Evolutionary conservation across 2,329 filamentous ascomycete genomes (phyloP).

Genomic region (Ceratocystis albifundus): DNA sequence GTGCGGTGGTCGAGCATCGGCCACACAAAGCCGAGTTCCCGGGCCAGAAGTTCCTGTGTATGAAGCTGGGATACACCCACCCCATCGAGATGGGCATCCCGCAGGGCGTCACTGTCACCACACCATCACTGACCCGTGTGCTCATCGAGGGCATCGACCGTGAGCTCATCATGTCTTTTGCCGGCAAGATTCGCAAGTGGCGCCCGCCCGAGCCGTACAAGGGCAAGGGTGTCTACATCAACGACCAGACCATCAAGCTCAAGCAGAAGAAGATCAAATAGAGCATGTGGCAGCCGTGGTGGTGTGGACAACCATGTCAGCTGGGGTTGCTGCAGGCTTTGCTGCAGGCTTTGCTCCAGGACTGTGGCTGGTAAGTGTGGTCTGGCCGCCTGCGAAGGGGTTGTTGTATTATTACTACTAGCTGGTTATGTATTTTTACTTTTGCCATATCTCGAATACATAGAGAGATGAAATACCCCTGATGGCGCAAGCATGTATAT

Average conservation of each 20-base stretch:
- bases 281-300: conserved; percentile 25
- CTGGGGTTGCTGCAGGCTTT: too few relatives aligned
- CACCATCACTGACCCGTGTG: conserved; percentile 82
- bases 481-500: neutral
- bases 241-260: conserved; percentile 92
- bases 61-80: conserved; percentile 96
- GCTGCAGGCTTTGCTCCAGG: neutral
- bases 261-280: conserved; percentile 98
- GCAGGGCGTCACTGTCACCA: conserved; percentile 69
- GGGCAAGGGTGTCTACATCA: conserved; percentile 97
- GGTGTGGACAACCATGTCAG: too few relatives aligned
- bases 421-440: conserved; percentile 21
- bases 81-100: conserved; percentile 84
- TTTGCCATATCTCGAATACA: conserved; percentile 15
- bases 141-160: conserved; percentile 80
- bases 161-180: conserved; percentile 80
- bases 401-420: conserved; percentile 29
- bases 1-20: conserved; percentile 71
- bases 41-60: conserved; percentile 76
- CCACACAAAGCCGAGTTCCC: conserved; percentile 61
- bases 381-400: conserved; percentile 13
- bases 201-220: conserved; percentile 93
- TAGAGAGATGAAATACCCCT: neutral
- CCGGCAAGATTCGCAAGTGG: conserved; percentile 78
- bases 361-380: neutral